Percentiles rank a stretch among this genome's conserved stretches.
Evolutionary conservation across 495 filamentous ascomycete species (phyloP).

Genomic region (Eremomyces bilateralis): DNA sequence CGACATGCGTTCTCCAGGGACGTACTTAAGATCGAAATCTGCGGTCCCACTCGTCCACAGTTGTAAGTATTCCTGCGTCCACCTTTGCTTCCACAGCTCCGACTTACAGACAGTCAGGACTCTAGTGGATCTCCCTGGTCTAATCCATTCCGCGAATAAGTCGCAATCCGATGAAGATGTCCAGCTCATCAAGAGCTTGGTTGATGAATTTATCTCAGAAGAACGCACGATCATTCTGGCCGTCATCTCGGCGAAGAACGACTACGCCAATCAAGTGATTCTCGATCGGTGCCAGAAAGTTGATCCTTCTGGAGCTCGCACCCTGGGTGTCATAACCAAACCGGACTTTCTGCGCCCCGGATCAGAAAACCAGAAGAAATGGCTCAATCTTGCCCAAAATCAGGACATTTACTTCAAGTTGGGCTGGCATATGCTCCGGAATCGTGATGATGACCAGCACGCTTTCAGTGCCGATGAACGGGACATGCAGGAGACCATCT

Average conservation of each 20-base stretch:
- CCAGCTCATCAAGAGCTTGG: slow-evolving; percentile 1
- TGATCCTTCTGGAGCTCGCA: slow-evolving; percentile 24
- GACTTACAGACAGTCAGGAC: slow-evolving; percentile 1
- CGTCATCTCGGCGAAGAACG: slow-evolving; percentile 31
- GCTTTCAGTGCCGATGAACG: not conserved
- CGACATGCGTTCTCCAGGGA: slow-evolving; percentile 5
- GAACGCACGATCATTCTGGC: slow-evolving; percentile 39
- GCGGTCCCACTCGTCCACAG: slow-evolving; percentile 4
- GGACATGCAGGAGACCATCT: not conserved
- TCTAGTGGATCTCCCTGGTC: slow-evolving; percentile 8
- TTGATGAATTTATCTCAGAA: slow-evolving; percentile 5
- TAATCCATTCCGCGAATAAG: slow-evolving; percentile 4
- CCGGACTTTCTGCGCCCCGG: slow-evolving; percentile 20
- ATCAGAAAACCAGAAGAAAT: slow-evolving; percentile 10
- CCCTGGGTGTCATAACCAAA: slow-evolving; percentile 31
- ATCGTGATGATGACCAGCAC: not conserved
- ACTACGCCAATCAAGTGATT: slow-evolving; percentile 29
- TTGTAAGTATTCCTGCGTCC: slow-evolving; percentile 1
- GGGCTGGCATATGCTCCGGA: not conserved
- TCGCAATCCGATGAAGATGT: slow-evolving; percentile 2
- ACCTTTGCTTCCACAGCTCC: not conserved
- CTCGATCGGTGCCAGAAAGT: slow-evolving; percentile 21
- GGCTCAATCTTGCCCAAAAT: slow-evolving; percentile 4
- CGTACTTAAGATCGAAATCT: slow-evolving; percentile 4
- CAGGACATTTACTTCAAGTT: not conserved